These are phyloP conservation scores for Acanthochlamys bracteata DNA, from an alignment of 106 monocot species.

Conservation along the genomic window DNA sequence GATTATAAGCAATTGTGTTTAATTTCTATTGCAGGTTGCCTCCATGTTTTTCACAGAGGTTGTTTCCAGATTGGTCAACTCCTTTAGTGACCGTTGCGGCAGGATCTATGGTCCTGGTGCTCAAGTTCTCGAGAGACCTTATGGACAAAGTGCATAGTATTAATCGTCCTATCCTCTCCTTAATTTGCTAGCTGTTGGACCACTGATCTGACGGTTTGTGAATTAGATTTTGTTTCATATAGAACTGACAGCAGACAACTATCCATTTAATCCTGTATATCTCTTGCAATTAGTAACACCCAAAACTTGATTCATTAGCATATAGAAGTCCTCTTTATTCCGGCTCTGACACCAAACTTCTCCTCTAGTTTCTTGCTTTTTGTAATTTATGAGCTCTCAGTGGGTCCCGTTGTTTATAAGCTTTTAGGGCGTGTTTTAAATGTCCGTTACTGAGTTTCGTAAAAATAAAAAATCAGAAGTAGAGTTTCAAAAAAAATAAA, in stretches of 20 bases:
- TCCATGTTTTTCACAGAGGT: slow-evolving; percentile 4
- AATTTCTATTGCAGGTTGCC: not conserved
- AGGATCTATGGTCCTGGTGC: slow-evolving; percentile 2
- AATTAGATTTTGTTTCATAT: not conserved
- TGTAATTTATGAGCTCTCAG: too few relatives aligned
- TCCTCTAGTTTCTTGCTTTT: too few relatives aligned
- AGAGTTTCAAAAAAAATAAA: too few relatives aligned
- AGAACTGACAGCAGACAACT: not conserved
- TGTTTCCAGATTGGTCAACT: not conserved
- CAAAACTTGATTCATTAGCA: not conserved
- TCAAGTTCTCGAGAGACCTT: slow-evolving; percentile 1
- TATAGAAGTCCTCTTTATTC: not conserved
- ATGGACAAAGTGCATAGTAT: not conserved
- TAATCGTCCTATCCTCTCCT: not conserved
- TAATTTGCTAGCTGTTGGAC: not conserved
- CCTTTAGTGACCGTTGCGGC: slow-evolving; percentile 3
- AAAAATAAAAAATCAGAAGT: too few relatives aligned
- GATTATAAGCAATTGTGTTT: not conserved
- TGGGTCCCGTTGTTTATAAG: too few relatives aligned
- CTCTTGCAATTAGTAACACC: not conserved
- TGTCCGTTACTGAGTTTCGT: too few relatives aligned
- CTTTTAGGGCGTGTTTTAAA: too few relatives aligned
- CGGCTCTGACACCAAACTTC: not conserved
- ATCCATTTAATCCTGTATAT: not conserved
- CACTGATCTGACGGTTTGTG: not conserved